Conservation (phyloP, 139 green algal species). For the Auxenochlorella pyrenoidosa region DNA sequence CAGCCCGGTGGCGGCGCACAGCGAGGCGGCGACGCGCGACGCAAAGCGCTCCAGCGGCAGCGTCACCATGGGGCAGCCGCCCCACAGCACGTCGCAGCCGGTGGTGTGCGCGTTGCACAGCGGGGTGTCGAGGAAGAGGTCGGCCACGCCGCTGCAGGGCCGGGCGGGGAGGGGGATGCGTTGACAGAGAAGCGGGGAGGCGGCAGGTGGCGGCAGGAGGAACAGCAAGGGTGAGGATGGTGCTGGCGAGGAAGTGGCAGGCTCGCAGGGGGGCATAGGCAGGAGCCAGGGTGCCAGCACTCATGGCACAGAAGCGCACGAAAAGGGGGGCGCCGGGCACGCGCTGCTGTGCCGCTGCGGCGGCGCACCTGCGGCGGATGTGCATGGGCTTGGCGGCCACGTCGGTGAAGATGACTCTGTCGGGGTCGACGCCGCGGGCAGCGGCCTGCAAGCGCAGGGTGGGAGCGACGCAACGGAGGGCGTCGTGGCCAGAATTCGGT, state of each 20-base stretch:
- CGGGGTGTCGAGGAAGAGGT: slow-evolving; percentile 95
- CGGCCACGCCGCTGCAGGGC: slow-evolving; percentile 74
- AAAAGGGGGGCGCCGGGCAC: too few relatives aligned
- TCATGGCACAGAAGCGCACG: too few relatives aligned
- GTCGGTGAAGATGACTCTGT: slow-evolving; percentile 93
- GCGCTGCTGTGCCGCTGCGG: too few relatives aligned
- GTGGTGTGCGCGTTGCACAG: slow-evolving; percentile 95
- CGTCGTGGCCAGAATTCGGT: too few relatives aligned
- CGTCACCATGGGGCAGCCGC: slow-evolving; percentile 89
- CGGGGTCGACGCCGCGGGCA: slow-evolving; percentile 63
- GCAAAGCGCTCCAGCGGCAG: slow-evolving; percentile 91
- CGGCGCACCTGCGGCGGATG: slow-evolving; percentile 61
- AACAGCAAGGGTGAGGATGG: too few relatives aligned
- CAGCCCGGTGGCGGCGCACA: slow-evolving; percentile 80
- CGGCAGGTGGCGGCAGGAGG: too few relatives aligned
- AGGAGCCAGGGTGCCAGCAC: too few relatives aligned
- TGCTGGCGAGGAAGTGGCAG: too few relatives aligned
- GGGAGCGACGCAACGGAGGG: too few relatives aligned
- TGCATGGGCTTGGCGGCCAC: slow-evolving; percentile 88
- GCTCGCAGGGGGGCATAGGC: too few relatives aligned
- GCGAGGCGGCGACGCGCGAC: slow-evolving; percentile 80
- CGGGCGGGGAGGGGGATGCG: not conserved
- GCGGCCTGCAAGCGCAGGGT: slow-evolving; percentile 58
- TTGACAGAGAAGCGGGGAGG: not conserved
- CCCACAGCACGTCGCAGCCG: slow-evolving; percentile 93